phyloP scores from a whole-genome alignment of 148 eudicot genomes.

The Chenopodium quinoa region DNA sequence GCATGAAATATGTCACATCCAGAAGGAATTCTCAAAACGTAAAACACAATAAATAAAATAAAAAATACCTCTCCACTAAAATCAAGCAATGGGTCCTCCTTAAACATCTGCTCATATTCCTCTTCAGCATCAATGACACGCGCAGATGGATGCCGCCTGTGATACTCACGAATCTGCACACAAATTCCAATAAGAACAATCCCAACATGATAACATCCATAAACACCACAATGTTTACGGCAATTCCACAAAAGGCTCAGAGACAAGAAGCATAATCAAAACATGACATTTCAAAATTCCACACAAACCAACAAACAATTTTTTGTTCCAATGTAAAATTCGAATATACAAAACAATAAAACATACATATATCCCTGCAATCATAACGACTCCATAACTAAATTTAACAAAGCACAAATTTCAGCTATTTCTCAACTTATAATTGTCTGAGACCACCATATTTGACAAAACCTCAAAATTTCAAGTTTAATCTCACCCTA shows the following conservation, averaged over 20 bases:
- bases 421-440: background rate
- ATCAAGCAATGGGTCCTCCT: conserved; percentile 83
- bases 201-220: conserved; percentile 1
- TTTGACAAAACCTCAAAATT: background rate
- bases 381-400: no score
- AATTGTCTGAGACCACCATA: background rate
- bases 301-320: background rate
- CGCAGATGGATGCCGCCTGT: conserved; percentile 88
- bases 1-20: no score
- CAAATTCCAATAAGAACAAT: background rate
- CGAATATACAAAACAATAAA: no score
- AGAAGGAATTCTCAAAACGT: background rate
- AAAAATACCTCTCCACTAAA: conserved; percentile 88
- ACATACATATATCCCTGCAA: no score
- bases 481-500: background rate
- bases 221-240: background rate
- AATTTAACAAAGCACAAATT: background rate
- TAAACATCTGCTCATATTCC: conserved; percentile 83
- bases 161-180: conserved; percentile 93
- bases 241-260: background rate
- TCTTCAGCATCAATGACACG: conserved; percentile 70
- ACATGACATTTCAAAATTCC: background rate
- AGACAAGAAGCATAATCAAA: background rate
- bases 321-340: background rate
- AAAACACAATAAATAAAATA: background rate